Evolutionary conservation across 2,329 filamentous ascomycete genomes (phyloP).

Genomic region (Cryphonectria carpinicola): DNA sequence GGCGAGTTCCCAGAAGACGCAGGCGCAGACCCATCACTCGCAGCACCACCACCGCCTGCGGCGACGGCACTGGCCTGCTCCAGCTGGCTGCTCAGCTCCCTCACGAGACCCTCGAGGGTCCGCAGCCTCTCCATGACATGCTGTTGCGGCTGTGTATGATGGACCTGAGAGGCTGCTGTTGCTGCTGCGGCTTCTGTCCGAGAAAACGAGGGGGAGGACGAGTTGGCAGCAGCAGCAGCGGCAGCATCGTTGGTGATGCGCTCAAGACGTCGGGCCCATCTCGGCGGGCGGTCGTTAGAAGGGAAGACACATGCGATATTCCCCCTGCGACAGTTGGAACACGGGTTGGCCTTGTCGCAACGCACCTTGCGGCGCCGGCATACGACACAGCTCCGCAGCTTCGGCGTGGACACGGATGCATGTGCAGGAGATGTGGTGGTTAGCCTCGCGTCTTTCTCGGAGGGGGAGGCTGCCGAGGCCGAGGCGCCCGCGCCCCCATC

Average conservation of each 20-base stretch:
- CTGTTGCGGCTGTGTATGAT: conserved; percentile 35
- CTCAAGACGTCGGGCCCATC: conserved; percentile 58
- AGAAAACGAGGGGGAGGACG: neutral
- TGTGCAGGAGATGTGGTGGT: conserved; percentile 4
- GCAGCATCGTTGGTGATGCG: conserved; percentile 39
- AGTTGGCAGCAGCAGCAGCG: no score
- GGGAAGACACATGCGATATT: conserved; percentile 57
- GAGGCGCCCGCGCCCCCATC: conserved; percentile 14
- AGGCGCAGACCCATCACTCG: conserved; percentile 35
- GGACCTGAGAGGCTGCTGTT: conserved; percentile 38
- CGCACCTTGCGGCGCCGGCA: conserved; percentile 61
- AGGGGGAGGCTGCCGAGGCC: conserved; percentile 16
- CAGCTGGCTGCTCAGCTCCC: conserved; percentile 52
- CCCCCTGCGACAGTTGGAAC: conserved; percentile 59
- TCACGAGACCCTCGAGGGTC: conserved; percentile 55
- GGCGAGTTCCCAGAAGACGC: conserved; percentile 36
- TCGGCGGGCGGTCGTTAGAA: conserved; percentile 52
- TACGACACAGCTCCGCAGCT: conserved; percentile 53
- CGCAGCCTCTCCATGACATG: conserved; percentile 54
- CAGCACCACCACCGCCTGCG: conserved; percentile 20
- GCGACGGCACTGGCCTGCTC: conserved; percentile 44
- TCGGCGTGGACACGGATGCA: conserved; percentile 30
- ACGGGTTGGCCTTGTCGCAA: conserved; percentile 60
- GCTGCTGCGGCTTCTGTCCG: conserved; percentile 8
- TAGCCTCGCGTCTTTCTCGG: conserved; percentile 34